Evolutionary conservation across 176 grass and related monocot species (phyloP).

Genomic region (Tillandsia leiboldiana): DNA sequence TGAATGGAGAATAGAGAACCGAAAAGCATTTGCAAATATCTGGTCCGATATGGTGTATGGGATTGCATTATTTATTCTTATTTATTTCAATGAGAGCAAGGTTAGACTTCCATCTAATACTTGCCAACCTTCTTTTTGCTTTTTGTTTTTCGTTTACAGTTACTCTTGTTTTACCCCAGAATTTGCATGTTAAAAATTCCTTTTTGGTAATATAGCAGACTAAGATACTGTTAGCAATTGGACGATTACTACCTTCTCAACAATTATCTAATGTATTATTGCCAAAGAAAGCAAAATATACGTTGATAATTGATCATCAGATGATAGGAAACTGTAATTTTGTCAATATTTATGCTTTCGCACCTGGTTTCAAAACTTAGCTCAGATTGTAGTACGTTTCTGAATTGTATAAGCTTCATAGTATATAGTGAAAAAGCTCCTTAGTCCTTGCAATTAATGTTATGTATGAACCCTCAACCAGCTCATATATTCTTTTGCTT

Average conservation of each 20-base stretch:
- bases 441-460: background rate
- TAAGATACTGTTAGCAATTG: background rate
- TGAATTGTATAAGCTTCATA: background rate
- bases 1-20: conserved; percentile 86
- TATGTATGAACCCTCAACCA: too few species aligned
- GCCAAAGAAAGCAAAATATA: background rate
- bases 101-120: conserved; percentile 37
- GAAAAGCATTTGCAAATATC: conserved; percentile 87
- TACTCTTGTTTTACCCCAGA: background rate
- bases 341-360: background rate
- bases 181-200: background rate
- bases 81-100: conserved; percentile 81
- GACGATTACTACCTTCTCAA: background rate
- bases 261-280: background rate
- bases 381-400: background rate
- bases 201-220: too few species aligned
- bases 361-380: background rate
- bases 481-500: background rate
- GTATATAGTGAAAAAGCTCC: background rate
- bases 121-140: background rate
- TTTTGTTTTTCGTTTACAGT: background rate
- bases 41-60: conserved; percentile 82
- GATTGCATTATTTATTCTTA: conserved; percentile 72
- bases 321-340: background rate
- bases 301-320: background rate